phyloP scores from a whole-genome alignment of 768 basidiomycete genomes.

The Tricholoma flavovirens region DNA sequence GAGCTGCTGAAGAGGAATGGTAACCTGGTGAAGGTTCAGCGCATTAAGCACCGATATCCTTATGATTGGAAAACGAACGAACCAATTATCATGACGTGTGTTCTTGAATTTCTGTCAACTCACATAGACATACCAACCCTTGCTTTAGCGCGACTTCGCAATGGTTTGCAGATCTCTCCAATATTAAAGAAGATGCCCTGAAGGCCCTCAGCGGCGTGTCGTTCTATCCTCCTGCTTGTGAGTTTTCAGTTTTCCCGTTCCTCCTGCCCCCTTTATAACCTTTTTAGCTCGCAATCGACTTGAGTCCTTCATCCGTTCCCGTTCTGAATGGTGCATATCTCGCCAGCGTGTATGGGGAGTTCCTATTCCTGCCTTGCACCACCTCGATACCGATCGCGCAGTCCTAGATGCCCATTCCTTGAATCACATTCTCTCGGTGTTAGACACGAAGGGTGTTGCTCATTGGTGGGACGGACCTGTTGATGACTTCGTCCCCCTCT shows the following conservation, averaged over 20 bases:
- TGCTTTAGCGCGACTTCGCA: slow-evolving; percentile 78
- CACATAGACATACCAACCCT: not conserved
- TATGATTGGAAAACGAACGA: slow-evolving; percentile 96
- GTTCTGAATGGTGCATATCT: slow-evolving; percentile 99
- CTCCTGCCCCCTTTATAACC: not conserved
- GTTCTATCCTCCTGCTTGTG: slow-evolving; percentile 77
- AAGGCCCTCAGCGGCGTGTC: slow-evolving; percentile 59
- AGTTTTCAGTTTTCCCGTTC: slow-evolving; percentile 6
- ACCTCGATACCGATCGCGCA: slow-evolving; percentile 53
- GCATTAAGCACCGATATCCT: slow-evolving; percentile 83
- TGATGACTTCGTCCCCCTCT: slow-evolving; percentile 71
- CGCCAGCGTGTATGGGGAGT: slow-evolving; percentile 97
- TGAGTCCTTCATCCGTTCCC: slow-evolving; percentile 75
- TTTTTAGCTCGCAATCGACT: slow-evolving; percentile 77
- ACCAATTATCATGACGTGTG: slow-evolving; percentile 86
- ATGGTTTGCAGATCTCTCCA: slow-evolving; percentile 93
- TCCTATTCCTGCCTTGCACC: slow-evolving; percentile 86
- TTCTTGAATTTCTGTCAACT: not conserved
- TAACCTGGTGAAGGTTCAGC: slow-evolving; percentile 60
- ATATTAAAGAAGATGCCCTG: slow-evolving; percentile 74
- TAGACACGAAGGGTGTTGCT: slow-evolving; percentile 66
- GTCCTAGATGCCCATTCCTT: slow-evolving; percentile 62
- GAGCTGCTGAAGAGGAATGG: slow-evolving; percentile 50
- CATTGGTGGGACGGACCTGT: slow-evolving; percentile 92
- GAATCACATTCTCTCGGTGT: slow-evolving; percentile 68